Percentiles rank a stretch among this genome's conserved stretches.
phyloP scores from a whole-genome alignment of 2,329 filamentous ascomycete species.

The Pestalotiopsis sp. region DNA sequence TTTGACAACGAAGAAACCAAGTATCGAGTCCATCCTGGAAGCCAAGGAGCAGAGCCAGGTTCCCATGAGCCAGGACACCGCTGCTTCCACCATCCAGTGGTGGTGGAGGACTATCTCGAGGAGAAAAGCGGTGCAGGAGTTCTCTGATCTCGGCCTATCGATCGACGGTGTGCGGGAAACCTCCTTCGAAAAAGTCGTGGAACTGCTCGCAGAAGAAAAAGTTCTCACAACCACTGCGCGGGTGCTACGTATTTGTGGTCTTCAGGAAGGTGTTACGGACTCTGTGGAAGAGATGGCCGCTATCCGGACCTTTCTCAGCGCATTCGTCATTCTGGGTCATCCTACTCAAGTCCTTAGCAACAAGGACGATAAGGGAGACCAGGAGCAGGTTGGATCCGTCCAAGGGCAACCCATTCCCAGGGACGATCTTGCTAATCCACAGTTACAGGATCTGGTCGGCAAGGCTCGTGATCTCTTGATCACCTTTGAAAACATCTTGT shows the following conservation, averaged over 20 bases:
- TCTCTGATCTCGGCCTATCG: conserved; percentile 67
- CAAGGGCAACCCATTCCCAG: conserved; percentile 46
- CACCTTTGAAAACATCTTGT: conserved; percentile 75
- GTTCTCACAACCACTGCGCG: conserved; percentile 68
- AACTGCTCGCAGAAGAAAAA: conserved; percentile 66
- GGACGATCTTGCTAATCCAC: conserved; percentile 62
- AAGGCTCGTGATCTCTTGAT: conserved; percentile 79
- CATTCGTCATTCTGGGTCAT: conserved; percentile 79
- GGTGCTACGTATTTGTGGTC: conserved; percentile 69
- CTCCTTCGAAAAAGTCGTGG: conserved; percentile 74
- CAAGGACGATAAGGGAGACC: conserved; percentile 65
- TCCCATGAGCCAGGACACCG: conserved; percentile 59
- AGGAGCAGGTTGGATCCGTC: conserved; percentile 56
- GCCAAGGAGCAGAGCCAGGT: conserved; percentile 49
- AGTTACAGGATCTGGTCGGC: conserved; percentile 71
- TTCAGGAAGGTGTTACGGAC: conserved; percentile 66
- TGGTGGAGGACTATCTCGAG: conserved; percentile 68
- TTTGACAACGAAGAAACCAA: conserved; percentile 39
- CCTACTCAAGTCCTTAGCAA: conserved; percentile 77
- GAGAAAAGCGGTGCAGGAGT: conserved; percentile 65
- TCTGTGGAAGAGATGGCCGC: conserved; percentile 71
- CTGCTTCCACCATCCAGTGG: conserved; percentile 68
- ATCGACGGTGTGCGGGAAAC: conserved; percentile 72
- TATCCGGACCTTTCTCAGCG: conserved; percentile 76
- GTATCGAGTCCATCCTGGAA: conserved; percentile 44